A percentile compares a stretch with the other conserved stretches of the same genome.
phyloP scores from a whole-genome alignment of 768 basidiomycete species.

The Pleurotus djamor region DNA sequence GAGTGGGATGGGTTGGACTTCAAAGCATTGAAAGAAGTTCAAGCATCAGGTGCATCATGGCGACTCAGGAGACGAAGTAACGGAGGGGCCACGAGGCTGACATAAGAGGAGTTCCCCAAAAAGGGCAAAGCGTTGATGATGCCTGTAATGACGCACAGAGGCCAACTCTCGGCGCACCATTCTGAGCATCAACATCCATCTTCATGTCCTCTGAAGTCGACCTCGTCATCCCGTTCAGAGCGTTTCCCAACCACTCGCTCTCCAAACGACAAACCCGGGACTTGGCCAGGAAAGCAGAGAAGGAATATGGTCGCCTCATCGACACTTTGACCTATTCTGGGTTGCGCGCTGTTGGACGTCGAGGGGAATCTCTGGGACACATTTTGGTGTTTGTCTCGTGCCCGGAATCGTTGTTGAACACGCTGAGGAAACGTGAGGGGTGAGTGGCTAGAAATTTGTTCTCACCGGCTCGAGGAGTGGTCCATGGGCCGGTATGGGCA shows the following conservation, averaged over 20 bases:
- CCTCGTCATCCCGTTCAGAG: conserved; percentile 70
- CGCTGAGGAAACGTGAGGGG: conserved; percentile 75
- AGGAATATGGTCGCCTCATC: conserved; percentile 67
- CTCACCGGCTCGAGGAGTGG: neutral
- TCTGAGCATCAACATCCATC: neutral
- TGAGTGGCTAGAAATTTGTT: conserved; percentile 31
- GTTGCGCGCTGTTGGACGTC: conserved; percentile 68
- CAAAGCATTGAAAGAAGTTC: no score
- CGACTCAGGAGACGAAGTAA: no score
- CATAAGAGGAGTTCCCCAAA: neutral
- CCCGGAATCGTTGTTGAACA: conserved; percentile 54
- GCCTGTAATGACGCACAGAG: neutral
- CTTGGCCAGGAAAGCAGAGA: conserved; percentile 61
- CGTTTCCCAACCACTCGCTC: conserved; percentile 35
- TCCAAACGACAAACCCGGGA: conserved; percentile 64
- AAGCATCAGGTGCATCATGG: no score
- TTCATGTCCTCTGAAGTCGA: conserved; percentile 60
- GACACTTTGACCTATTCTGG: conserved; percentile 59
- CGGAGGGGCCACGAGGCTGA: no score
- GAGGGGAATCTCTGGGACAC: conserved; percentile 76
- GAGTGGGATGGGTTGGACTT: no score
- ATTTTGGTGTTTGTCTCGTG: conserved; percentile 77
- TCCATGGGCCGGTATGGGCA: no score
- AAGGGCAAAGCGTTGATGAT: neutral
- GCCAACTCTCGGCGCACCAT: neutral